Evolutionary conservation across 2,329 filamentous ascomycete genomes (phyloP).

Genomic region (Ascochyta clinopodiicola): DNA sequence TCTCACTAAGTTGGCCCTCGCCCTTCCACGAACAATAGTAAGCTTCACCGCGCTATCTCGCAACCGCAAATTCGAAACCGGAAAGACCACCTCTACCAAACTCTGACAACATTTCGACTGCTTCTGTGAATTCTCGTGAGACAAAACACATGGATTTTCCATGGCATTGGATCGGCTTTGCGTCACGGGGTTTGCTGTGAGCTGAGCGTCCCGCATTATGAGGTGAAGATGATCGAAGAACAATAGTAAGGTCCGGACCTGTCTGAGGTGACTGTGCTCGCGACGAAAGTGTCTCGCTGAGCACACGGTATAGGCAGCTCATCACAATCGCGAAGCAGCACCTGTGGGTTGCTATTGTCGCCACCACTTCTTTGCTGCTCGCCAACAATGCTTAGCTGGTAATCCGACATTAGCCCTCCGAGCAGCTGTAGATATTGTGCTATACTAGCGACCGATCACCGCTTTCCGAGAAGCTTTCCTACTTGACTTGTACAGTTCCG

Average conservation of each 20-base stretch:
- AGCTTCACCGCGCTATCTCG: slow-evolving; percentile 28
- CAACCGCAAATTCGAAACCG: slow-evolving; percentile 13
- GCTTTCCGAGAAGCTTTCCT: not conserved
- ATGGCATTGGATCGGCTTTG: slow-evolving; percentile 4
- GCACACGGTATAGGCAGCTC: not conserved
- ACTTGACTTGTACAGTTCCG: not conserved
- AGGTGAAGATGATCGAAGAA: slow-evolving; percentile 23
- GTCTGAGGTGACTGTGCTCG: slow-evolving; percentile 21
- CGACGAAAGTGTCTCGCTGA: slow-evolving; percentile 6
- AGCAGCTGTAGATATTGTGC: not conserved
- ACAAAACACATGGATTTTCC: slow-evolving; percentile 15
- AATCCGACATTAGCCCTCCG: not conserved
- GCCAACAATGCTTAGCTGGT: slow-evolving; percentile 12
- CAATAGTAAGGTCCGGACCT: slow-evolving; percentile 29
- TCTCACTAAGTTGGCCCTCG: slow-evolving; percentile 25
- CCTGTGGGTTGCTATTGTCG: slow-evolving; percentile 6
- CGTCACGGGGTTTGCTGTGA: slow-evolving; percentile 4
- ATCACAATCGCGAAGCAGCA: slow-evolving; percentile 1
- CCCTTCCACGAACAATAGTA: slow-evolving; percentile 45
- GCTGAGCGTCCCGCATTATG: slow-evolving; percentile 2
- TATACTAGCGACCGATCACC: not conserved
- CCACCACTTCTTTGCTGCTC: not conserved
- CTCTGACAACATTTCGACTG: not conserved
- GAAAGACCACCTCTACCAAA: slow-evolving; percentile 17
- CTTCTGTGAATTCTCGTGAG: slow-evolving; percentile 16